Evolutionary conservation across 148 eudicot species (phyloP), one percentile per base, ranked within the genome.

Genomic region (Chenopodium suecicum): DNA sequence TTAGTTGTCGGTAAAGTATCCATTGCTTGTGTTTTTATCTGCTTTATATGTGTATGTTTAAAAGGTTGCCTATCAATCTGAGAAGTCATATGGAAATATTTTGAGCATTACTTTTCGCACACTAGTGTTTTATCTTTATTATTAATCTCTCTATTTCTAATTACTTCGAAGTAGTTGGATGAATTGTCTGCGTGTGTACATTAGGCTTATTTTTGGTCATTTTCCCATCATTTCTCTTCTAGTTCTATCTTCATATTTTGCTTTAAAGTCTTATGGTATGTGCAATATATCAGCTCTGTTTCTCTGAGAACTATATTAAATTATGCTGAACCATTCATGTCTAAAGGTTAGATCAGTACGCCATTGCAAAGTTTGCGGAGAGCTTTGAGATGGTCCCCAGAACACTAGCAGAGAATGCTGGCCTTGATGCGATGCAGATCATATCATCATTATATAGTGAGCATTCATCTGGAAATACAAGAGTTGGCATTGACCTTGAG

Each of bases 341-440:
- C 52, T 84, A 84, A 91, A 95, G 98, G 83, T 86, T 95, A 87
- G 97, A 96, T 89, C 97, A 96, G 80, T 94, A 92, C 87, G 99
- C 99, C 72, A 88, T 96, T 64, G 92, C 91, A 48, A 96, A 94
- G 83, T 96, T 94, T 86, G 95, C 94, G 0, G 99, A 94, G 82
- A 86, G 99, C 87, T 96, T 96, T 89, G 99, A 96, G 90, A 91
- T 96, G 99, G 78, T 92, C 78, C 99, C 98, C 10, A 92, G 88
- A 84, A 92, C 93, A 14, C 85, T 96, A 54, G 92, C 99, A 19
- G 99, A 94, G 79, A 96, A 96, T 86, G 99, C 99, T 75, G 99
- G 99, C 79, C 91, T 91, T 46, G 92, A 96, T 83, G 98, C 99
- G 1, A 94, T 92, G 92, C 94, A 94, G 84, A 94, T 94, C 71